Conservation (phyloP, 768 basidiomycete species). For the Lactifluus piperatus region DNA sequence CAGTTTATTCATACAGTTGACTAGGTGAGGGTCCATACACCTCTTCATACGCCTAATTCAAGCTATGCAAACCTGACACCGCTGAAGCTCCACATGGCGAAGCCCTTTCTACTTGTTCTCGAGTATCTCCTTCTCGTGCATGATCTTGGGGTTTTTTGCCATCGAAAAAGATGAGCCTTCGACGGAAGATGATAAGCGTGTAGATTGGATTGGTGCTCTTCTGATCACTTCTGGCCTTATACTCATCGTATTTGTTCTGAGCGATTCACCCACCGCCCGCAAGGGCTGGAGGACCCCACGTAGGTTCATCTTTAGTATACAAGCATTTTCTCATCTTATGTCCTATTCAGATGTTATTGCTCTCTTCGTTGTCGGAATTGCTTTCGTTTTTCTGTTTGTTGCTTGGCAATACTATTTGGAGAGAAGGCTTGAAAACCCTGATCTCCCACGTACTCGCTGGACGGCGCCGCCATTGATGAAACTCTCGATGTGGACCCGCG, state of each 20-base stretch:
- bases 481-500: conserved; percentile 53
- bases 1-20: conserved; percentile 47
- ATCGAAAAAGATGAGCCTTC: conserved; percentile 49
- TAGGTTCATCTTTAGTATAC: conserved; percentile 26
- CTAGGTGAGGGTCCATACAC: conserved; percentile 2
- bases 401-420: conserved; percentile 62
- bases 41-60: background rate
- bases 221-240: conserved; percentile 59
- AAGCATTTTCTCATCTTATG: background rate
- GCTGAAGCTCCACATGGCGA: conserved; percentile 47
- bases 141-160: conserved; percentile 44
- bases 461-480: conserved; percentile 59
- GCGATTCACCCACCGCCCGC: conserved; percentile 50
- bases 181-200: conserved; percentile 30
- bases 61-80: background rate
- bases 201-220: conserved; percentile 73
- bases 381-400: conserved; percentile 48
- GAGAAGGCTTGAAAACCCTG: conserved; percentile 18
- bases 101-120: conserved; percentile 52
- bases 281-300: conserved; percentile 53
- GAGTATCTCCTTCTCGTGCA: conserved; percentile 45
- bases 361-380: conserved; percentile 51
- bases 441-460: conserved; percentile 22
- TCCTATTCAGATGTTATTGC: conserved; percentile 56
- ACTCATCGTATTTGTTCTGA: conserved; percentile 64